These are phyloP conservation scores for Nigrospora osmanthi DNA, from an alignment of 2,329 filamentous ascomycete species.

Conservation along the genomic window DNA sequence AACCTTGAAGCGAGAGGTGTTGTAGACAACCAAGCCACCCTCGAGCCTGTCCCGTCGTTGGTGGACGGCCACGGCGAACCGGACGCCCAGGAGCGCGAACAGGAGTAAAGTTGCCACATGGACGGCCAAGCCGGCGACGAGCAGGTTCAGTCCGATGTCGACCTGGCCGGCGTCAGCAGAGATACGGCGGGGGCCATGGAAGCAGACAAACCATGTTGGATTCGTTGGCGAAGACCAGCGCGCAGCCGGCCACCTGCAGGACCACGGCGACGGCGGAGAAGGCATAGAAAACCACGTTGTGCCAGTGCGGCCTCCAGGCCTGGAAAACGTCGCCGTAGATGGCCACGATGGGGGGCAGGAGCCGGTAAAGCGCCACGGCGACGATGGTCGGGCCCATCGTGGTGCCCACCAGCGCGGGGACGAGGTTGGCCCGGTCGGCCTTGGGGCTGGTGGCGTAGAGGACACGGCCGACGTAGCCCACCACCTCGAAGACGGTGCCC, in stretches of 20 bases:
- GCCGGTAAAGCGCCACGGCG: constrained; percentile 32
- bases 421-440: constrained; percentile 22
- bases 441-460: constrained; percentile 26
- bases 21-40: constrained; percentile 28
- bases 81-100: constrained; percentile 27
- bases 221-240: constrained; percentile 18
- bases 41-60: constrained; percentile 29
- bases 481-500: constrained; percentile 33
- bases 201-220: background rate
- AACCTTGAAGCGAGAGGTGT: constrained; percentile 30
- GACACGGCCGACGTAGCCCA: constrained; percentile 39
- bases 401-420: constrained; percentile 37
- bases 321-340: constrained; percentile 37
- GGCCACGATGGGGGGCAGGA: constrained; percentile 36
- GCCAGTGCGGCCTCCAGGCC: constrained; percentile 24
- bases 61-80: constrained; percentile 31
- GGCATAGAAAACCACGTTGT: constrained; percentile 14
- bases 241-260: constrained; percentile 31
- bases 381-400: constrained; percentile 38
- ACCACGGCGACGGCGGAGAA: constrained; percentile 14
- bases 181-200: constrained; percentile 1
- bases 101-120: constrained; percentile 31
- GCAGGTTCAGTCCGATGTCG: constrained; percentile 23
- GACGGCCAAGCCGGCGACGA: constrained; percentile 36
- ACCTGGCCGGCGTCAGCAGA: constrained; percentile 8